Percentiles rank a stretch among this genome's conserved stretches.
These are phyloP conservation scores for Hibiscus trionum DNA, from an alignment of 345 rosid species.

Conservation along the genomic window DNA sequence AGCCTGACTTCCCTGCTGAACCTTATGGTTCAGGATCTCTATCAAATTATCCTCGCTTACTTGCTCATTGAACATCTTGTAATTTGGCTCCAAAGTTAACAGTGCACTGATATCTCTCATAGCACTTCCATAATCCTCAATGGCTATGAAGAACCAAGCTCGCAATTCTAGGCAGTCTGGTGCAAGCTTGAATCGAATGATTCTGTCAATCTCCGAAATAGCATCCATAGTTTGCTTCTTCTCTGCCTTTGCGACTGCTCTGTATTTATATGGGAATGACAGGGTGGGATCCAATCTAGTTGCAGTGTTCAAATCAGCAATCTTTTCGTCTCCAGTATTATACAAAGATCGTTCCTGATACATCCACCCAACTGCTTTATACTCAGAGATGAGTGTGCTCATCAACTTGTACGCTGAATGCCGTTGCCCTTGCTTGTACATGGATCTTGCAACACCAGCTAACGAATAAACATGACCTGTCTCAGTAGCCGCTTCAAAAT, in stretches of 20 bases:
- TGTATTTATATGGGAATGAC: constrained; percentile 71
- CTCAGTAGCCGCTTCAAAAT: constrained; percentile 61
- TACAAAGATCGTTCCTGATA: constrained; percentile 82
- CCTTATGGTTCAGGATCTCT: constrained; percentile 41
- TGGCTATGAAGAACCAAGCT: constrained; percentile 68
- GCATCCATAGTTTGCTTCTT: constrained; percentile 56
- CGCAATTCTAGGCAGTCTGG: constrained; percentile 77
- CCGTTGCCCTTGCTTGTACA: constrained; percentile 62
- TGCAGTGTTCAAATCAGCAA: constrained; percentile 53
- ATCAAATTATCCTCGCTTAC: constrained; percentile 47
- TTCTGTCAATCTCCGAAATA: constrained; percentile 56
- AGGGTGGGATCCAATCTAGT: constrained; percentile 80
- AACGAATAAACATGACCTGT: constrained; percentile 77
- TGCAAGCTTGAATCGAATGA: constrained; percentile 60
- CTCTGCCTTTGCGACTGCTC: constrained; percentile 56
- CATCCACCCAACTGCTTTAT: constrained; percentile 89
- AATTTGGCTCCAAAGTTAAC: constrained; percentile 63
- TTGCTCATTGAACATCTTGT: constrained; percentile 52
- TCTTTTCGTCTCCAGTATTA: constrained; percentile 49
- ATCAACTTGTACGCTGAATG: constrained; percentile 63
- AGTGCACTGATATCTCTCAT: constrained; percentile 65
- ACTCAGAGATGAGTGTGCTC: constrained; percentile 46
- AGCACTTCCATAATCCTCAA: constrained; percentile 61
- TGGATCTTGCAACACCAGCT: constrained; percentile 74
- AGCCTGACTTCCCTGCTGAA: constrained; percentile 47